phyloP scores from a whole-genome alignment of 139 green algal genomes.

The Micromonas pusilla region DNA sequence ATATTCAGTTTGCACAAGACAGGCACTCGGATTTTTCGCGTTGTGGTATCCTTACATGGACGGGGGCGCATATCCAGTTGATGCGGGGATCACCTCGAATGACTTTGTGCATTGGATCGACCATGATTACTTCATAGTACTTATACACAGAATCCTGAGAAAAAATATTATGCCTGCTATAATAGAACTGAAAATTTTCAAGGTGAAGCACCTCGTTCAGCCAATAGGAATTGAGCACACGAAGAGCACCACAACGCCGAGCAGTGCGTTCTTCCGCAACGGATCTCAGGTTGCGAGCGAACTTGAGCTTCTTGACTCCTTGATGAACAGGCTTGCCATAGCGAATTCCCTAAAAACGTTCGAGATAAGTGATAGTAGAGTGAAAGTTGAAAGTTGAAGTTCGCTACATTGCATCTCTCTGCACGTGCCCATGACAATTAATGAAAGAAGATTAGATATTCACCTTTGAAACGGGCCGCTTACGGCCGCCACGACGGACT shows the following conservation, averaged over 20 bases:
- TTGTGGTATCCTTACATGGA: slow-evolving; percentile 50
- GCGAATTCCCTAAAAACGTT: slow-evolving; percentile 70
- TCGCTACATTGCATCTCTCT: no score
- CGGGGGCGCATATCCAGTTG: slow-evolving; percentile 96
- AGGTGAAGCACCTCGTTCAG: slow-evolving; percentile 78
- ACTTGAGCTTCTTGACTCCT: slow-evolving; percentile 96
- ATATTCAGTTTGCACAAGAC: no score
- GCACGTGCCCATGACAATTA: no score
- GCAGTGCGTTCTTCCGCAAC: slow-evolving; percentile 95
- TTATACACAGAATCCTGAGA: slow-evolving; percentile 98
- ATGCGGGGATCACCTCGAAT: slow-evolving; percentile 94
- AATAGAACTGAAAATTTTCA: slow-evolving; percentile 5
- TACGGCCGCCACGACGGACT: slow-evolving; percentile 91
- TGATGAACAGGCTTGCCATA: slow-evolving; percentile 97
- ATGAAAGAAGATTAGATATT: slow-evolving; percentile 16
- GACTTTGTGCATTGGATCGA: slow-evolving; percentile 88
- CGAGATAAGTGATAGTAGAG: background rate
- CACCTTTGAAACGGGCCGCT: slow-evolving; percentile 89
- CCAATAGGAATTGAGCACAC: slow-evolving; percentile 99
- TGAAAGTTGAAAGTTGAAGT: background rate
- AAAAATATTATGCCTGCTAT: slow-evolving; percentile 10
- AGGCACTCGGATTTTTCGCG: background rate
- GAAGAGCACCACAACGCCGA: slow-evolving; percentile 82
- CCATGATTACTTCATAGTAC: slow-evolving; percentile 99
- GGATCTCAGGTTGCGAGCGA: slow-evolving; percentile 78